phyloP scores from a whole-genome alignment of 306 rosid species.

The Cicer bijugum region DNA sequence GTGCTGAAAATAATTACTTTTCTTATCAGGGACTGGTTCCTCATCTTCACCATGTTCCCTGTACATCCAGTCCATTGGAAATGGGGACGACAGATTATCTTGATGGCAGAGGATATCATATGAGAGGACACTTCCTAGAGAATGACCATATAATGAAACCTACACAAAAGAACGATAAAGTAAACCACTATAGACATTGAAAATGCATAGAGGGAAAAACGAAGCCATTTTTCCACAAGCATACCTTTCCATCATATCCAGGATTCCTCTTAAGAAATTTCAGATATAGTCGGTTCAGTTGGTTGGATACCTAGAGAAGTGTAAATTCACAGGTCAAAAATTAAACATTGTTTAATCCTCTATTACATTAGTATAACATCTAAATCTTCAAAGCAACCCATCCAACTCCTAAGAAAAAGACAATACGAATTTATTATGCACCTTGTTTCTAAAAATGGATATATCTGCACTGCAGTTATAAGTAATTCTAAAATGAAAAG shows the following conservation, averaged over 20 bases:
- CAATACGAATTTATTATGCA: constrained; percentile 6
- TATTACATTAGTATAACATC: constrained; percentile 21
- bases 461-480: constrained; percentile 11
- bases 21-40: constrained; percentile 47
- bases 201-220: constrained; percentile 23
- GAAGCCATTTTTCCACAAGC: constrained; percentile 35
- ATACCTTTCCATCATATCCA: constrained; percentile 91
- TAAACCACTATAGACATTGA: constrained; percentile 35
- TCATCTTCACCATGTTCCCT: constrained; percentile 52
- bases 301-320: constrained; percentile 79
- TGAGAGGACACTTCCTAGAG: constrained; percentile 97
- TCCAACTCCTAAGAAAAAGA: constrained; percentile 22
- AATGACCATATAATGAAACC: constrained; percentile 96
- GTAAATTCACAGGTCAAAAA: constrained; percentile 41
- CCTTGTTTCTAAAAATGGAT: constrained; percentile 19
- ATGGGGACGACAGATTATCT: constrained; percentile 73
- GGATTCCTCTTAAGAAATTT: constrained; percentile 93
- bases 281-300: constrained; percentile 80
- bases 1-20: constrained; percentile 46
- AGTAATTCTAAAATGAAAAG: constrained; percentile 34
- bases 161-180: constrained; percentile 42
- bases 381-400: constrained; percentile 25
- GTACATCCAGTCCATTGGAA: constrained; percentile 79
- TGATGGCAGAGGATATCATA: constrained; percentile 99
- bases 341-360: neutral